Percentiles rank a stretch among this genome's conserved stretches.
These are phyloP conservation scores for Lactarius tabidus DNA, from an alignment of 768 basidiomycete species.

Conservation along the genomic window DNA sequence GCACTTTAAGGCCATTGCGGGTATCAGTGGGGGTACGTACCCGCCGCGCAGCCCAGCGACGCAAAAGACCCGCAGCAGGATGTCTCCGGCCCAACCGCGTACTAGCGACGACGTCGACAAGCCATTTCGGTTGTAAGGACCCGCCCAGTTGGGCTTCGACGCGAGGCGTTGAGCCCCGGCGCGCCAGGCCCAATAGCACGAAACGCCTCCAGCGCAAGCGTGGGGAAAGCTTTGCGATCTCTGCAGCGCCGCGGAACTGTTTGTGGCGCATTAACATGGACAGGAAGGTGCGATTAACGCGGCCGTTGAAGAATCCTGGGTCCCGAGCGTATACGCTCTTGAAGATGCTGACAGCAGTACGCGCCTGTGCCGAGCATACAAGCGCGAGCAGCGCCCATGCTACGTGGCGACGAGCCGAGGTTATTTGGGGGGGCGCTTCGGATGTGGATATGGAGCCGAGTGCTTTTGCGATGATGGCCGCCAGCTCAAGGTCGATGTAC, in stretches of 20 bases:
- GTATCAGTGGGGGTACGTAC: slow-evolving; percentile 8
- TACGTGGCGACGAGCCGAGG: slow-evolving; percentile 35
- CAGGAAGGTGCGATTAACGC: slow-evolving; percentile 37
- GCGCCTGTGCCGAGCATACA: slow-evolving; percentile 35
- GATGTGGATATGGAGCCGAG: slow-evolving; percentile 38
- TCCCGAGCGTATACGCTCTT: slow-evolving; percentile 35
- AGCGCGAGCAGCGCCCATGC: slow-evolving; percentile 39
- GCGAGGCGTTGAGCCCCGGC: slow-evolving; percentile 1
- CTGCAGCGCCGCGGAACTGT: slow-evolving; percentile 36
- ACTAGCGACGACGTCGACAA: not conserved
- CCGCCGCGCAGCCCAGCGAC: slow-evolving; percentile 10
- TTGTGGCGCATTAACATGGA: slow-evolving; percentile 40
- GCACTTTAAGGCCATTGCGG: slow-evolving; percentile 10
- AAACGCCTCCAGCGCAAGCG: slow-evolving; percentile 34
- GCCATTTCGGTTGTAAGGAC: slow-evolving; percentile 9
- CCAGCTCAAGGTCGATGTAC: slow-evolving; percentile 22
- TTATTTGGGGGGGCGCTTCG: slow-evolving; percentile 37
- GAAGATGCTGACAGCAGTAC: slow-evolving; percentile 38
- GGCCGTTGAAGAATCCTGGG: slow-evolving; percentile 40
- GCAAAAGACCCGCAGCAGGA: slow-evolving; percentile 26
- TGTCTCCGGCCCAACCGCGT: slow-evolving; percentile 32
- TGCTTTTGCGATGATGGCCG: slow-evolving; percentile 25
- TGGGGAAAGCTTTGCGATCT: slow-evolving; percentile 26
- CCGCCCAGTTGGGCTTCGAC: slow-evolving; percentile 4
- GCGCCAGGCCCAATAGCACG: slow-evolving; percentile 26